Evolutionary conservation across 2,329 filamentous ascomycete species (phyloP), one percentile per base, ranked within the genome.

Genomic region (Fusarium duplospermum): DNA sequence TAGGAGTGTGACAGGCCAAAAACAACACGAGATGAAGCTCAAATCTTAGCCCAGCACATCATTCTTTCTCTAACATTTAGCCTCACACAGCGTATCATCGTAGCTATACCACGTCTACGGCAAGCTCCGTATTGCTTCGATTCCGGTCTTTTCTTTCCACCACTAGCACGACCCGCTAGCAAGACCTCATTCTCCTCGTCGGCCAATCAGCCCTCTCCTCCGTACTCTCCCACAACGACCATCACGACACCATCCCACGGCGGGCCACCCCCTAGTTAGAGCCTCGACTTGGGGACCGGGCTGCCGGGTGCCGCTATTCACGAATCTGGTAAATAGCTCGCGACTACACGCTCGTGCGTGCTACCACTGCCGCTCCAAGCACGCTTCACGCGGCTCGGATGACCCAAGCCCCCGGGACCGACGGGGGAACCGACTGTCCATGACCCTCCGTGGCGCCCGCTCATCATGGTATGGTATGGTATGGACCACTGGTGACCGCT

Each of bases 171-270:
- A 11, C 54, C 35, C 42, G 16, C 62, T 61, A 65, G 40, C 35
- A n/a, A 18, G 29, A n/a, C 18, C 62, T 50, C 40, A 60, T 50
- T 59, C 66, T 60, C 54, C 56, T 22, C 33, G 20, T 57, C 47
- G 47, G 54, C 75, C 73, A 77, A 77, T 77, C 68, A 77, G 29
- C n/a, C 27, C 62, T 20, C 31, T 4, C 31, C 38, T 33, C 38
- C 31, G 54, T 38, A 27, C 59, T 66, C 59, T 63, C 35, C 24
- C 22, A 33, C 40, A 68, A 64, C 42, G 62, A 56, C 62, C 40
- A 57, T 70, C 62, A 62, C 72, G 52, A 70, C 69, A 69, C 65
- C 66, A 67, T 70, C 65, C 67, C 66, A 64, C 59, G 31, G 65
- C 69, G 54, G 62, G 24, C 24, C 47, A 29, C 16, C 47, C 72